Evolutionary conservation across 768 basidiomycete genomes (phyloP), one percentile per base, ranked within the genome.

Genomic region (Suillus clintonianus): DNA sequence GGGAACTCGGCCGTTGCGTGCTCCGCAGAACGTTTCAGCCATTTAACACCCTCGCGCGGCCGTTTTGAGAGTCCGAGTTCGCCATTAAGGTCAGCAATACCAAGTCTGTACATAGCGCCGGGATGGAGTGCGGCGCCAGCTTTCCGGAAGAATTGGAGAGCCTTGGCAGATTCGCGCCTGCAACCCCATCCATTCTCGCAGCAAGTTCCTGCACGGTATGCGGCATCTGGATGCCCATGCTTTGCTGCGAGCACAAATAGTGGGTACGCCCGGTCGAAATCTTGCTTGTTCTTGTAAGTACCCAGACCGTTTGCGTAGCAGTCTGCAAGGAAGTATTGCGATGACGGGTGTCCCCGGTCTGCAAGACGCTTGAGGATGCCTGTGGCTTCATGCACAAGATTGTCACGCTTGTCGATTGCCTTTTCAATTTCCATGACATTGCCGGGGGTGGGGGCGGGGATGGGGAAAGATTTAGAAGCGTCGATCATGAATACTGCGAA

Each of bases 131-230:
- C 88, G 0, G 95, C 94, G 0, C 90, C 94, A 8, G 96, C 94
- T 77, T 97, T 99, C 63, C 92, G 88, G 81, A 90, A 99, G 80
- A 95, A 97, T 62, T 91, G 89, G 41, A 98, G 77, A 0, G 97
- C 95, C 72, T 98, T 98, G 50, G 89, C 89, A 19, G 87, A 89
- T 77, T 99, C 97, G 15, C 95, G 85, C 58, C 97, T 83, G 74
- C 95, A 97, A 7, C 97, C 97, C 97, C 97, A 99, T 34, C 96
- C 97, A 70, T 98, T 96, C 83, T 99, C 97, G 77, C 94, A 97
- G 74, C 97, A 99, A 3, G 96, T 96, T 37, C 95, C 97, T 0
- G 96, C 92, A 36, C 97, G 91, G 77, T 95, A 99, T 5, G 94
- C 87, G 17, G 95, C 96, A 70, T 98, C 96, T 3, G 95, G 90